phyloP scores from a whole-genome alignment of 257 asterid genomes.

The Solanum arcanum region DNA sequence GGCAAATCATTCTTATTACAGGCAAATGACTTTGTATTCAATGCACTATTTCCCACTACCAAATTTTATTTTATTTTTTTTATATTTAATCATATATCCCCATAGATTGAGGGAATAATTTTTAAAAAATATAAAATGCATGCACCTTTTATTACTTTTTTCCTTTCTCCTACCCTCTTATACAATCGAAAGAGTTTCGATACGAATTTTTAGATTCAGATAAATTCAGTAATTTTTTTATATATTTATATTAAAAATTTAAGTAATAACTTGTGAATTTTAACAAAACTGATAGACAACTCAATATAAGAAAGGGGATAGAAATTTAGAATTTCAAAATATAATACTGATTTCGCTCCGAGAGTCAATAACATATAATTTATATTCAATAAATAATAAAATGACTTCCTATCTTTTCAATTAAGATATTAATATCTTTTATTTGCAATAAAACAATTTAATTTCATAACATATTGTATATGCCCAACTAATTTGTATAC shows the following conservation, averaged over 20 bases:
- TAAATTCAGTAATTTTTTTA: fast-evolving
- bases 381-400: not conserved
- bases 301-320: no score
- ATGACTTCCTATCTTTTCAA: not conserved
- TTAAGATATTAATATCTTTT: not conserved
- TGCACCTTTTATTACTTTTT: not conserved
- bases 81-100: not conserved
- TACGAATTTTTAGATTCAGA: no score
- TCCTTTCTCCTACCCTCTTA: not conserved
- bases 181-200: not conserved
- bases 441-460: no score
- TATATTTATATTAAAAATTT: no score
- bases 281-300: no score
- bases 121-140: not conserved
- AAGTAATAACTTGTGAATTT: no score
- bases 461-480: not conserved
- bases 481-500: no score
- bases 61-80: not conserved
- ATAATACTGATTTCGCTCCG: no score
- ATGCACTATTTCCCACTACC: not conserved
- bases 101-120: not conserved
- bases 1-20: not conserved
- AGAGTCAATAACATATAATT: not conserved
- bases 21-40: not conserved
- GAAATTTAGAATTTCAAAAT: fast-evolving